These are phyloP conservation scores for Candida anutae DNA, from an alignment of 1,139 yeast genomes.

Conservation along the genomic window DNA sequence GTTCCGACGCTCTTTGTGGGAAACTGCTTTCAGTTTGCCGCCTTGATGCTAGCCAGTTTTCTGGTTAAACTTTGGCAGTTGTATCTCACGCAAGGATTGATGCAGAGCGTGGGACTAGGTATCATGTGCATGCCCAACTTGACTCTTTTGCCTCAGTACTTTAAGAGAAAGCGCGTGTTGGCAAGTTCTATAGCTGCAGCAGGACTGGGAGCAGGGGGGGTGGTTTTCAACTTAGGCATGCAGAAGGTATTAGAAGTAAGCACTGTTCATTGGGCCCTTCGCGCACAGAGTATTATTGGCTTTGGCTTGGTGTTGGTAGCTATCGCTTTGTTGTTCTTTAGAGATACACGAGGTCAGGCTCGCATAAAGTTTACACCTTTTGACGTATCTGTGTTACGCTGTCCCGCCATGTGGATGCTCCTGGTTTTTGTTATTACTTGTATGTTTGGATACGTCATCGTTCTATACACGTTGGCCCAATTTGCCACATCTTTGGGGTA, in stretches of 20 bases:
- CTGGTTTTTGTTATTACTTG: conserved; percentile 22
- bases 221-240: conserved; percentile 27
- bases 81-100: conserved; percentile 43
- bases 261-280: conserved; percentile 35
- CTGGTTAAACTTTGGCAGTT: conserved; percentile 44
- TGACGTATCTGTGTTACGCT: conserved; percentile 16
- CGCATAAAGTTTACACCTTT: conserved; percentile 15
- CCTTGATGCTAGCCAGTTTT: conserved; percentile 48
- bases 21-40: conserved; percentile 41
- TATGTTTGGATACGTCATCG: conserved; percentile 32
- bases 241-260: conserved; percentile 15
- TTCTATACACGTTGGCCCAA: conserved; percentile 26
- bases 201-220: conserved; percentile 61
- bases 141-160: conserved; percentile 52
- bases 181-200: conserved; percentile 53
- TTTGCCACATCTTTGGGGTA: conserved; percentile 22
- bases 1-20: conserved; percentile 32
- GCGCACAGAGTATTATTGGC: conserved; percentile 23
- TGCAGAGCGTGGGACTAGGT: conserved; percentile 44
- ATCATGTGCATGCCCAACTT: conserved; percentile 37
- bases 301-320: conserved; percentile 20
- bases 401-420: conserved; percentile 23
- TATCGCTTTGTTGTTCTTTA: conserved; percentile 9
- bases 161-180: conserved; percentile 44
- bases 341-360: conserved; percentile 16